Evolutionary conservation across 768 basidiomycete species (phyloP), one percentile per base, ranked within the genome.

Genomic region (Termitomyces titanicus): DNA sequence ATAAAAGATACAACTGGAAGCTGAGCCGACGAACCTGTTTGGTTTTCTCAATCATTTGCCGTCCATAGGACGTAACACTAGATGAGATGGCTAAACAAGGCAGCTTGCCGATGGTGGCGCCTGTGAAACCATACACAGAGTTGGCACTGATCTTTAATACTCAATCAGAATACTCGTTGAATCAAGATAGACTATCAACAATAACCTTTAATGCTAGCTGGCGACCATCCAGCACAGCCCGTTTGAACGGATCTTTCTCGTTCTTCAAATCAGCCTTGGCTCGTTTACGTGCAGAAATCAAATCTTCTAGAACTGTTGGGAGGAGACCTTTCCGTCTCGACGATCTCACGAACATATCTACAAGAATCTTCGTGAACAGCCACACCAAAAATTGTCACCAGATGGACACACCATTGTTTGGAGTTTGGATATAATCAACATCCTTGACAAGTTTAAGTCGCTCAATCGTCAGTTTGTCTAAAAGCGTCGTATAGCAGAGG

Each of bases 91-190:
- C 75, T 39, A 98, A 77, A 76, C 97, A 99, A 4, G 97, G 94
- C 15, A 99, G 75, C 71, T 98, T 98, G 53, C 97, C 97, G 60
- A 98, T 81, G 0, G 97, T 98, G 0, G 97, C 97, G 37, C 97
- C 97, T 6, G 97, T 98, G 68, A 99, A 98, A 25, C 97, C 97
- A 63, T 99, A 99, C 25, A 99, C 96, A 2, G 97, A 99, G 71
- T 98, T 99, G 25, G 97, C 97, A 67, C 91, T 94, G 70, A 99
- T 92, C 95, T 98, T 35, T 11, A 24, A 29, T 3, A 43, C 35
- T 1, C 12, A 24, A 15, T 46, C 31, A 54, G 51, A 18, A 31
- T 13, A 33, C 17, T 18, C 27, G 9, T 31, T 45, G 43, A 37
- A 47, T 50, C 11, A 17, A n/a, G 20, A 39, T 15, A 20, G 17